phyloP scores from a whole-genome alignment of 2,329 filamentous ascomycete species.

The Curvularia verruculosa region DNA sequence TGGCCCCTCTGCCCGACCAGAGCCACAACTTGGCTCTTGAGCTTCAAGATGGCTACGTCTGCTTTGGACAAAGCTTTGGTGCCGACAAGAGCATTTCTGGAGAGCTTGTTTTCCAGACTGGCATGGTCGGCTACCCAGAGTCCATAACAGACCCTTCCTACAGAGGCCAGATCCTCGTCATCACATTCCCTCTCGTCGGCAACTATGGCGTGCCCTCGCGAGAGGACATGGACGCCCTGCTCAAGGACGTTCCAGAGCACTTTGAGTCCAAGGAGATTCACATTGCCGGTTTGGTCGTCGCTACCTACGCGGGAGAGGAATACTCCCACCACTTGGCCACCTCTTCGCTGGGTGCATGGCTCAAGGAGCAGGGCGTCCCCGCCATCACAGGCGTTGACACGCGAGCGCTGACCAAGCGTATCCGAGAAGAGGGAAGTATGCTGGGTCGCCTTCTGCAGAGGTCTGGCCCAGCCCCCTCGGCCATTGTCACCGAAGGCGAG shows the following conservation, averaged over 20 bases:
- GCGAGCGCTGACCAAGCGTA: conserved; percentile 88
- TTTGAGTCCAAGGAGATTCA: conserved; percentile 95
- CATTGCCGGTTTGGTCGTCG: conserved; percentile 87
- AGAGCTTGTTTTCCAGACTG: conserved; percentile 98
- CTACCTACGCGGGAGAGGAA: conserved; percentile 91
- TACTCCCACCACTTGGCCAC: conserved; percentile 92
- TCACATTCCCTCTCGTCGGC: conserved; percentile 93
- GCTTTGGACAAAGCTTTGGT: conserved; percentile 96
- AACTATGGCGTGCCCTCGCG: conserved; percentile 97
- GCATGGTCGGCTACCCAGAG: conserved; percentile 99
- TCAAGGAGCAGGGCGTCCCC: conserved; percentile 93
- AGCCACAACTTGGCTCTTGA: conserved; percentile 80
- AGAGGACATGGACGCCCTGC: conserved; percentile 81
- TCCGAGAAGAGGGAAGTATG: conserved; percentile 94
- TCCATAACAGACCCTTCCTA: conserved; percentile 88
- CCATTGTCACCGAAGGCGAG: conserved; percentile 38
- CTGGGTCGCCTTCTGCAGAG: conserved; percentile 85
- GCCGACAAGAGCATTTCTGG: conserved; percentile 92
- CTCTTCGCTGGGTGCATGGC: conserved; percentile 90
- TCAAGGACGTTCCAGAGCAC: conserved; percentile 84
- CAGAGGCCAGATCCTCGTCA: conserved; percentile 90
- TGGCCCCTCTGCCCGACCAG: conserved; percentile 40
- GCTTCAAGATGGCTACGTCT: conserved; percentile 87
- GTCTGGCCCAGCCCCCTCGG: conserved; percentile 53
- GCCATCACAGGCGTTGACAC: conserved; percentile 97